Percentiles rank a stretch among this genome's conserved stretches.
Conservation (phyloP, 257 asterid genomes). For the Asclepias syriaca region DNA sequence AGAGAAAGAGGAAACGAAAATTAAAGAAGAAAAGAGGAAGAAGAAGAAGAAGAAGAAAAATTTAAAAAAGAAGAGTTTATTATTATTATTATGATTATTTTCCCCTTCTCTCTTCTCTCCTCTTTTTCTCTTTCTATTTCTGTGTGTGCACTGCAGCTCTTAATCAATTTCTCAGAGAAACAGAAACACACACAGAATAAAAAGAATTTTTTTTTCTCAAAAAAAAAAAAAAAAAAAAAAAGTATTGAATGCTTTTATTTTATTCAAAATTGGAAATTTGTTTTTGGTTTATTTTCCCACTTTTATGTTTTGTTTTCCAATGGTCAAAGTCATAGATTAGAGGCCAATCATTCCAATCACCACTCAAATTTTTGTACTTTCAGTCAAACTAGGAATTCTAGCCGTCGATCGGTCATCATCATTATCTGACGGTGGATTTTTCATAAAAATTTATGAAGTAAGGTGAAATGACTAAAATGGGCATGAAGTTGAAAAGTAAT, state of each 20-base stretch:
- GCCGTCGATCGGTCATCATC: constrained; percentile 17
- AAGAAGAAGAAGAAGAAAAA: neutral
- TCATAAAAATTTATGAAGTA: too few species aligned
- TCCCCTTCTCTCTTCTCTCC: neutral
- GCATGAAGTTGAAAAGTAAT: neutral
- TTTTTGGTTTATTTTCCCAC: neutral
- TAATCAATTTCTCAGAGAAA: constrained; percentile 14
- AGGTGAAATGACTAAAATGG: constrained; percentile 11
- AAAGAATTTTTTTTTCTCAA: neutral
- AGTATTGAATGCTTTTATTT: too few species aligned
- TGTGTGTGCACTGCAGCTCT: neutral
- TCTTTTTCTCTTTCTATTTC: constrained; percentile 1
- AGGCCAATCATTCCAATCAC: constrained; percentile 39
- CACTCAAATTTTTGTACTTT: constrained; percentile 18
- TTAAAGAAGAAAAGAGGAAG: neutral
- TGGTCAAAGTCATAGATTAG: constrained; percentile 35
- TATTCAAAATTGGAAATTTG: too few species aligned
- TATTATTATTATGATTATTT: neutral
- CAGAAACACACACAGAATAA: constrained; percentile 3
- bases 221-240: too few species aligned
- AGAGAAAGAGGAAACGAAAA: neutral
- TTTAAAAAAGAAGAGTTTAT: constrained; percentile 4
- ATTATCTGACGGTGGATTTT: constrained; percentile 2
- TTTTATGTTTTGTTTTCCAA: neutral
- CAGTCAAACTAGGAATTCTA: constrained; percentile 26